Conservation (phyloP, 2,329 filamentous ascomycete genomes). For the Penicillium olsonii region DNA sequence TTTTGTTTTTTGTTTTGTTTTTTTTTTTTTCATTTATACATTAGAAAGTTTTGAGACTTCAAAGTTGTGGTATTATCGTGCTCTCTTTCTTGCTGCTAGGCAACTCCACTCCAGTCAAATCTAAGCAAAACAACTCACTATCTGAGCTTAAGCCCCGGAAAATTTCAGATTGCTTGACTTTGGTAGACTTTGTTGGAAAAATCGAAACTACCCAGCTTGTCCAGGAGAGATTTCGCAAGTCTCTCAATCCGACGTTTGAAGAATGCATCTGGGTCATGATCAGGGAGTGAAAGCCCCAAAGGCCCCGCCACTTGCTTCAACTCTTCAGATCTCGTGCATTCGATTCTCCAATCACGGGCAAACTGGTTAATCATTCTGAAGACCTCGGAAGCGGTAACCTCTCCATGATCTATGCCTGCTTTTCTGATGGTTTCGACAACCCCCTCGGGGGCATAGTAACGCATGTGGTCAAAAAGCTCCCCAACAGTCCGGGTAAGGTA, state of each 20-base stretch:
- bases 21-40: too few species aligned
- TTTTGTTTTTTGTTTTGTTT: too few species aligned
- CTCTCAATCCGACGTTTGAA: conserved; percentile 3
- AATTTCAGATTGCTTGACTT: neutral
- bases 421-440: neutral
- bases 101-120: too few species aligned
- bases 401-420: neutral
- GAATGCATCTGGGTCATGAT: conserved; percentile 10
- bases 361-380: conserved; percentile 9
- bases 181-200: conserved; percentile 16
- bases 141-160: too few species aligned
- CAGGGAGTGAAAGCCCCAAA: neutral
- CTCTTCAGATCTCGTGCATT: conserved; percentile 3
- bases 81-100: too few species aligned
- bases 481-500: conserved; percentile 3
- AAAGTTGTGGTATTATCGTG: too few species aligned
- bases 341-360: conserved; percentile 9
- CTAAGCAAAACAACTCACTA: too few species aligned
- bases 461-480: neutral
- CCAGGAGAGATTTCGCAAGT: neutral
- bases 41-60: too few species aligned
- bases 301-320: neutral
- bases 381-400: conserved; percentile 3
- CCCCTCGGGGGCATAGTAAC: conserved; percentile 1
- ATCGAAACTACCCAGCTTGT: neutral